Evolutionary conservation across 2,329 filamentous ascomycete species (phyloP).

Genomic region (Phoma herbarum): DNA sequence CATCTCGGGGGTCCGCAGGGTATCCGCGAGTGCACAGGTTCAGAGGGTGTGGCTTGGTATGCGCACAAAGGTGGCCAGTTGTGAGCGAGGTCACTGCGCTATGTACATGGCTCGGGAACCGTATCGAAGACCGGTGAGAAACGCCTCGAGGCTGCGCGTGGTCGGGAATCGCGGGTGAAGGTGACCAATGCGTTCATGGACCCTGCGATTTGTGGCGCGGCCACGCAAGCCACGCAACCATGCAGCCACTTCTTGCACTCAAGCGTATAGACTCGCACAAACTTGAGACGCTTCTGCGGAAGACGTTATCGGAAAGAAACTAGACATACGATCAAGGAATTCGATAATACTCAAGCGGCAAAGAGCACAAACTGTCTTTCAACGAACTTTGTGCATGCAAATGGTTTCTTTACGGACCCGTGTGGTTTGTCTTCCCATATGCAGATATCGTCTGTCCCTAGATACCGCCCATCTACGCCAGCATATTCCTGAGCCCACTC

Average conservation of each 20-base stretch:
- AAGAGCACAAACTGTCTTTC: no score
- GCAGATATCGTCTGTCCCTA: no score
- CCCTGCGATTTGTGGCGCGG: constrained; percentile 25
- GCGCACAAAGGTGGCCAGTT: neutral
- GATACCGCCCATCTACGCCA: no score
- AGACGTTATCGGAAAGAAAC: no score
- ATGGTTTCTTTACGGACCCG: no score
- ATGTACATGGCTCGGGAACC: constrained; percentile 25
- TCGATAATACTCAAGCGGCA: no score
- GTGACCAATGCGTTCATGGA: constrained; percentile 31
- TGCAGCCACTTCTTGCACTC: neutral
- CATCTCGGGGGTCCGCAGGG: constrained; percentile 36
- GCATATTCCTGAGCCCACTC: no score
- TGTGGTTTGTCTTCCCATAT: no score
- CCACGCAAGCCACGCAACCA: constrained; percentile 23
- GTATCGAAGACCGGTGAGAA: constrained; percentile 11
- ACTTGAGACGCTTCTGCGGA: no score
- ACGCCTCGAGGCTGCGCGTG: constrained; percentile 22
- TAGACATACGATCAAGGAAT: no score
- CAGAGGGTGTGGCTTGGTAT: neutral
- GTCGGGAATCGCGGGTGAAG: constrained; percentile 23
- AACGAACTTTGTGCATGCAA: no score
- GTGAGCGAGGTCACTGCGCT: constrained; percentile 2
- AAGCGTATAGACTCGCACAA: no score
- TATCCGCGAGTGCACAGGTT: neutral